phyloP scores from a whole-genome alignment of 495 filamentous ascomycete species.

The Penicillium simplicissimum region DNA sequence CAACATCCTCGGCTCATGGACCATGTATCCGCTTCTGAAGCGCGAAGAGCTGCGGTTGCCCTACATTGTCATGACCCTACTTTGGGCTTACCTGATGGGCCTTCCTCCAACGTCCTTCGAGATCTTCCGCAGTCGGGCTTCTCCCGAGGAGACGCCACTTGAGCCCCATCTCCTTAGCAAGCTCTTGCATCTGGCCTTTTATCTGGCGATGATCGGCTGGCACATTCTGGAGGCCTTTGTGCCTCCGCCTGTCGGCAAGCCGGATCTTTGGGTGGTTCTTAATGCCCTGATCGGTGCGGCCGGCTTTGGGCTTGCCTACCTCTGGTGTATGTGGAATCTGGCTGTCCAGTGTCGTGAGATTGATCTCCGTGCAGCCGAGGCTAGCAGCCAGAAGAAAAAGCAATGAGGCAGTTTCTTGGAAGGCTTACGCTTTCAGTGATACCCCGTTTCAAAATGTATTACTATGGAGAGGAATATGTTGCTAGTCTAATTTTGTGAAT shows the following conservation, averaged over 20 bases:
- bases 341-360: constrained; percentile 56
- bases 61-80: constrained; percentile 75
- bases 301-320: constrained; percentile 82
- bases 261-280: constrained; percentile 89
- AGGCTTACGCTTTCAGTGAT: constrained; percentile 28
- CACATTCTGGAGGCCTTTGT: constrained; percentile 73
- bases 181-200: constrained; percentile 72
- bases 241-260: constrained; percentile 67
- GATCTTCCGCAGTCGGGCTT: constrained; percentile 54
- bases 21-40: constrained; percentile 85
- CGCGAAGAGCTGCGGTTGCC: constrained; percentile 82
- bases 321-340: constrained; percentile 82
- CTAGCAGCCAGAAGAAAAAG: constrained; percentile 42
- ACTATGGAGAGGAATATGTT: not conserved
- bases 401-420: constrained; percentile 29
- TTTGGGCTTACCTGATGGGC: constrained; percentile 90
- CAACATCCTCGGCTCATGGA: constrained; percentile 90
- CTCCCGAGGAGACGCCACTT: constrained; percentile 39
- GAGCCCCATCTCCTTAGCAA: constrained; percentile 55
- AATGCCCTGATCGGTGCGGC: constrained; percentile 84
- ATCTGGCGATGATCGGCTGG: constrained; percentile 73
- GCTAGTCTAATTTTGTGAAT: constrained; percentile 4
- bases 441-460: constrained; percentile 29
- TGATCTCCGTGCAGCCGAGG: constrained; percentile 26
- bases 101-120: constrained; percentile 74